Evolutionary conservation across 768 basidiomycete species (phyloP), one percentile per base, ranked within the genome.

Genomic region (Pseudohyphozyma bogoriensis): DNA sequence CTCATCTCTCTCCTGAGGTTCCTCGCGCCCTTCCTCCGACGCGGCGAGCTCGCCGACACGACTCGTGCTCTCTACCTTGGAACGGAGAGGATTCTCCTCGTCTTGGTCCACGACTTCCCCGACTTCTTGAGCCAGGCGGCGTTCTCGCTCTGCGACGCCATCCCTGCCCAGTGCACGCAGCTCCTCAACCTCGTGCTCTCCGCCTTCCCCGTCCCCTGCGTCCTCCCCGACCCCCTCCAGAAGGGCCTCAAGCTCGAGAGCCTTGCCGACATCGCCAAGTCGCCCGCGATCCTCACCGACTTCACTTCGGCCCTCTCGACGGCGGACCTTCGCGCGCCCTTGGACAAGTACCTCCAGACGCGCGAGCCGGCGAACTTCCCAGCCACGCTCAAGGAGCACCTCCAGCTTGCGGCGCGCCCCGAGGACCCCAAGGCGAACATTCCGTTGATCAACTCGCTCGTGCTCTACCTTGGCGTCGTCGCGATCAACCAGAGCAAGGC

Each of bases 91-190:
- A 80, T 99, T 33, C 82, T 99, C 51, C 81, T 99, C 50, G 90
- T 97, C 59, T 84, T 99, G 54, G 82, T 99, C 24, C 92, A 99
- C 74, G 95, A 97, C 75, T 97, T 97, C 79, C 95, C 95, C 53
- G 95, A 64, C 37, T 68, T 62, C 46, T 55, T 65, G 37, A 28
- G 50, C 7, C 63, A 62, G 35, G 65, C 69, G 33, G 93, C 96
- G 75, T 92, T 93, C 77, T 85, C 89, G 45, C 83, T 99, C 35
- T 89, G 90, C 71, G 93, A 97, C 65, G 85, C 82, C 62, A 88
- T 99, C 63, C 95, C 95, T 49, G 79, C 85, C 31, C 83, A 86
- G 64, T 96, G 92, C 80, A 84, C 93, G 60, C 95, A 99, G 74
- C 81, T 97, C 55, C 86, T 91, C 68, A 99, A 99, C 77, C 84